phyloP scores from a whole-genome alignment of 495 filamentous ascomycete species.

The Talaromyces borbonicus region DNA sequence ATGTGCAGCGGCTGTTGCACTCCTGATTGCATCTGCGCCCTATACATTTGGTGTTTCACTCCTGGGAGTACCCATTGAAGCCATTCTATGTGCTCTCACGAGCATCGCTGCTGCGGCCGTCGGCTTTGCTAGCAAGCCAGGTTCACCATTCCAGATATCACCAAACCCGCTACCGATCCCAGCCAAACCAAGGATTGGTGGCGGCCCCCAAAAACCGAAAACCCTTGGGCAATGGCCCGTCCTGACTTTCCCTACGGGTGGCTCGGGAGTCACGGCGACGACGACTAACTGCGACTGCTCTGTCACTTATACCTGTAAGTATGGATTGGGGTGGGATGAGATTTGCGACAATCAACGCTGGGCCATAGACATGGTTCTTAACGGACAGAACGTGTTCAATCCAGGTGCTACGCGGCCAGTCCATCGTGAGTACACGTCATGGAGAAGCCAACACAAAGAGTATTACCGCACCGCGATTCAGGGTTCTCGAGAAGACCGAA shows the following conservation, averaged over 20 bases:
- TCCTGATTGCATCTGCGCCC: background rate
- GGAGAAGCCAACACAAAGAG: background rate
- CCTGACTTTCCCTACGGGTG: background rate
- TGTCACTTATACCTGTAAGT: background rate
- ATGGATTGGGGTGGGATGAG: background rate
- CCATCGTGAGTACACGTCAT: background rate
- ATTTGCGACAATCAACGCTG: background rate
- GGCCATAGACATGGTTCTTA: background rate
- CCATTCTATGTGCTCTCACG: background rate
- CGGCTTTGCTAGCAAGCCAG: background rate
- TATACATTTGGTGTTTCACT: background rate
- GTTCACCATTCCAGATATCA: background rate
- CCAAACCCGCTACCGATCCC: background rate
- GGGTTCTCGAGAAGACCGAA: background rate
- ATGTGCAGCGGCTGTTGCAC: background rate
- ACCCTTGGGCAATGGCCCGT: background rate
- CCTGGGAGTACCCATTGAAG: background rate
- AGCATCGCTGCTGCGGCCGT: background rate
- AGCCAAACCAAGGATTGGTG: background rate
- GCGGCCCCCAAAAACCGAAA: background rate
- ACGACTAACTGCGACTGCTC: background rate
- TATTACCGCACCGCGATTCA: background rate
- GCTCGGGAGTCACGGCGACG: background rate
- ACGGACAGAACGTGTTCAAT: background rate
- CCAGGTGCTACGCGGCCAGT: background rate